Percentiles rank a stretch among this genome's conserved stretches.
These are phyloP conservation scores for Nepenthes gracilis DNA, from an alignment of 148 eudicot species.

Conservation along the genomic window DNA sequence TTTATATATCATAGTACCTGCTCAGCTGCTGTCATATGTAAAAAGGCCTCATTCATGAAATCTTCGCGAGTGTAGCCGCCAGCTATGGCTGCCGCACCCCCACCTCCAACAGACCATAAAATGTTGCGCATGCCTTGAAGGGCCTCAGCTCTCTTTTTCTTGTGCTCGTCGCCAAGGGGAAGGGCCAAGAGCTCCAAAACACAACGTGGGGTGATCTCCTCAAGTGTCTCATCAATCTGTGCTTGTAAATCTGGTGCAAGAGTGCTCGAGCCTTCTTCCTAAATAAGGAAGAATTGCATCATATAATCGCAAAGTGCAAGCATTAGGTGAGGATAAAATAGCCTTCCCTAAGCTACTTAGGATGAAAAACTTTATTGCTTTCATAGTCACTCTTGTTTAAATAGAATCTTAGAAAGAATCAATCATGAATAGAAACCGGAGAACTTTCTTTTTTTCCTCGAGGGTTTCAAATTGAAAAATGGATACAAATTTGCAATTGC, in stretches of 20 bases:
- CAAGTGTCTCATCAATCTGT: constrained; percentile 95
- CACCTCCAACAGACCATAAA: constrained; percentile 98
- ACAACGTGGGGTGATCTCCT: constrained; percentile 86
- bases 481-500: no score
- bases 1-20: constrained; percentile 34
- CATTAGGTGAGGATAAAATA: no score
- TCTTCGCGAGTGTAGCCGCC: constrained; percentile 92
- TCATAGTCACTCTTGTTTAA: no score
- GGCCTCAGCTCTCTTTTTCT: constrained; percentile 70
- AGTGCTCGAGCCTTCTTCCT: constrained; percentile 99
- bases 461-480: no score
- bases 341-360: no score
- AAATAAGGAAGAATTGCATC: constrained; percentile 5
- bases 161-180: constrained; percentile 59
- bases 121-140: constrained; percentile 93
- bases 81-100: constrained; percentile 87
- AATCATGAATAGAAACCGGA: no score
- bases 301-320: no score
- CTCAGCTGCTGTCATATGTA: constrained; percentile 86
- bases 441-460: no score
- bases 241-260: constrained; percentile 92
- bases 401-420: no score
- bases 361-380: no score
- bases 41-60: constrained; percentile 90
- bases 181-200: constrained; percentile 83